Percentiles rank a stretch among this genome's conserved stretches.
Conservation (phyloP, 2,329 filamentous ascomycete species). For the Cladosporium sphaerospermum region DNA sequence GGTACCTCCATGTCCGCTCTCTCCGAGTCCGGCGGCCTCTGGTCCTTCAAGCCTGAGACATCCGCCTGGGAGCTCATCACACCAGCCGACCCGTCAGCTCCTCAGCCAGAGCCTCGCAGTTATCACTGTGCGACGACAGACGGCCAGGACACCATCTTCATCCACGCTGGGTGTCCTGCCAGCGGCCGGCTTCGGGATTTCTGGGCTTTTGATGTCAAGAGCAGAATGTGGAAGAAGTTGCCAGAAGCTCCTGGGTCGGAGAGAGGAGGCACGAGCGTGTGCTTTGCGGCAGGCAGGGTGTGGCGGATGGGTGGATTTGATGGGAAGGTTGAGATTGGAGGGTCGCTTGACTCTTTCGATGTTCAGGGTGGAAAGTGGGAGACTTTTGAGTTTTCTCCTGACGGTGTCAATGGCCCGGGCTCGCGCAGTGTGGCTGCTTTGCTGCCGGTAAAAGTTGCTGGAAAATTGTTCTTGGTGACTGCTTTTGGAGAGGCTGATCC, state of each 20-base stretch:
- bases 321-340: slow-evolving; percentile 62
- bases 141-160: slow-evolving; percentile 62
- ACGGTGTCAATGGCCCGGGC: slow-evolving; percentile 42
- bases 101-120: slow-evolving; percentile 60
- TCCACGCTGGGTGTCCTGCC: slow-evolving; percentile 70
- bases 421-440: slow-evolving; percentile 46
- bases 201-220: slow-evolving; percentile 68
- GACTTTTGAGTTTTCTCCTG: slow-evolving; percentile 32
- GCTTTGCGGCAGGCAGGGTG: slow-evolving; percentile 56
- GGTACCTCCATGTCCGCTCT: slow-evolving; percentile 63
- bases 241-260: slow-evolving; percentile 60
- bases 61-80: slow-evolving; percentile 59
- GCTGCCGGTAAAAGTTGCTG: slow-evolving; percentile 35
- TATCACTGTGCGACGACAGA: slow-evolving; percentile 63
- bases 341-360: slow-evolving; percentile 59
- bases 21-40: slow-evolving; percentile 67
- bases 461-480: slow-evolving; percentile 40
- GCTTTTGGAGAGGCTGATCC: slow-evolving; percentile 51
- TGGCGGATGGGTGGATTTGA: slow-evolving; percentile 80
- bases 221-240: slow-evolving; percentile 60
- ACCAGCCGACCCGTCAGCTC: slow-evolving; percentile 44
- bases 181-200: slow-evolving; percentile 61
- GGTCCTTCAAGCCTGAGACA: slow-evolving; percentile 65
- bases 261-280: slow-evolving; percentile 62
- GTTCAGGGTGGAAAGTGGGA: slow-evolving; percentile 36